Evolutionary conservation across 208 protist species (phyloP).

Genomic region (Leishmania arabica): DNA sequence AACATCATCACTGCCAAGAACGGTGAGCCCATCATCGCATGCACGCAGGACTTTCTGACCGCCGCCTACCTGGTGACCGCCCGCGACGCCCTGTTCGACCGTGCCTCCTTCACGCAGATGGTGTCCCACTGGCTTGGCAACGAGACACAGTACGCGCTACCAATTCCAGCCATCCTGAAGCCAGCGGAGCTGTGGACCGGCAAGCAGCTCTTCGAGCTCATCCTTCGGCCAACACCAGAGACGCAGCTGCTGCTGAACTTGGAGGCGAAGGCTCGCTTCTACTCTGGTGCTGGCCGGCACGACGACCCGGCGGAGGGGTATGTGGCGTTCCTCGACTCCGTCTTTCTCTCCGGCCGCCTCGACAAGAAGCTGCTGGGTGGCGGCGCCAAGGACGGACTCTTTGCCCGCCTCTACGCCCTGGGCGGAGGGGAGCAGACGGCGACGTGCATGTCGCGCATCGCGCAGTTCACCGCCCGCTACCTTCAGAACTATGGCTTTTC

Average conservation of each 20-base stretch:
- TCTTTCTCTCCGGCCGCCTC: constrained; percentile 96
- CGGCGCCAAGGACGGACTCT: constrained; percentile 95
- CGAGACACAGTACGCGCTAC: constrained; percentile 88
- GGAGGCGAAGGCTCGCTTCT: constrained; percentile 91
- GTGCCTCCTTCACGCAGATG: constrained; percentile 87
- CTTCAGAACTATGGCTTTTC: constrained; percentile 98
- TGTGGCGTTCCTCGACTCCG: constrained; percentile 93
- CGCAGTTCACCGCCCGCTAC: constrained; percentile 94
- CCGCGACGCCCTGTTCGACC: constrained; percentile 97
- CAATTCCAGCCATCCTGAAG: constrained; percentile 97
- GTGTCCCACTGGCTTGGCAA: constrained; percentile 89
- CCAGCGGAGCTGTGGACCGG: constrained; percentile 98
- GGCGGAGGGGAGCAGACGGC: constrained; percentile 86
- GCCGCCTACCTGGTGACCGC: constrained; percentile 95
- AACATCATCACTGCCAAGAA: constrained; percentile 99
- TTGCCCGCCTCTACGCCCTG: constrained; percentile 95
- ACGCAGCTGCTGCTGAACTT: constrained; percentile 88
- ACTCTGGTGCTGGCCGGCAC: constrained; percentile 62
- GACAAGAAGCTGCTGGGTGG: constrained; percentile 98
- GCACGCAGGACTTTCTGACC: constrained; percentile 99
- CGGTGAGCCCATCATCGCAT: constrained; percentile 98
- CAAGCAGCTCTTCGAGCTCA: constrained; percentile 98
- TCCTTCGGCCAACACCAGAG: constrained; percentile 81
- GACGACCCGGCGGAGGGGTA: constrained; percentile 93
- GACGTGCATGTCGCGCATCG: constrained; percentile 95